Percentiles rank a stretch among this genome's conserved stretches.
phyloP scores from a whole-genome alignment of 2,329 filamentous ascomycete species.

The Biscogniauxia mediterranea region DNA sequence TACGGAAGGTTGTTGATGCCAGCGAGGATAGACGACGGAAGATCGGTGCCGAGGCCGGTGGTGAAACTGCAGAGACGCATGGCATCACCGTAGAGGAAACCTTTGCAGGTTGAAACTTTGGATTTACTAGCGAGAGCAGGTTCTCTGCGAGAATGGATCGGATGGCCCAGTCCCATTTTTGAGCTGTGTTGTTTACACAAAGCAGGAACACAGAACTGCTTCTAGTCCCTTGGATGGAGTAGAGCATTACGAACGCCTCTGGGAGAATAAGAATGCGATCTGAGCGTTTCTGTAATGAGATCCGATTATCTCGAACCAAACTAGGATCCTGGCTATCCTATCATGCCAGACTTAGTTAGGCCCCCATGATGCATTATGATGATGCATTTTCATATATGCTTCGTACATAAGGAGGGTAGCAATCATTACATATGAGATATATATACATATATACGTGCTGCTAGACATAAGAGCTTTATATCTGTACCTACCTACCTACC shows the following conservation, averaged over 20 bases:
- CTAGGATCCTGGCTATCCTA: neutral
- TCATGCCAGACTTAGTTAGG: neutral
- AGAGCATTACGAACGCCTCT: neutral
- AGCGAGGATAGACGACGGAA: slow-evolving; percentile 43
- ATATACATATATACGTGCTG: no score
- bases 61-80: slow-evolving; percentile 3
- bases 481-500: no score
- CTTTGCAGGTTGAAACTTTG: neutral
- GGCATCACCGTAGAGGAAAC: neutral
- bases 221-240: neutral
- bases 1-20: slow-evolving; percentile 55
- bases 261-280: neutral
- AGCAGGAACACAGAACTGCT: slow-evolving; percentile 2
- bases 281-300: neutral
- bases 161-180: neutral
- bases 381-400: neutral
- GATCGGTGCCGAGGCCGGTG: slow-evolving; percentile 21
- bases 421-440: no score
- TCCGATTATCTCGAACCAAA: neutral
- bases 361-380: neutral
- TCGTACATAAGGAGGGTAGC: no score
- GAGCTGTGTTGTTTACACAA: neutral
- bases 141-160: neutral
- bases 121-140: neutral
- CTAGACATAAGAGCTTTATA: no score